Conservation (phyloP, 2,329 filamentous ascomycete genomes). For the Tolypocladium cylindrosporum region DNA sequence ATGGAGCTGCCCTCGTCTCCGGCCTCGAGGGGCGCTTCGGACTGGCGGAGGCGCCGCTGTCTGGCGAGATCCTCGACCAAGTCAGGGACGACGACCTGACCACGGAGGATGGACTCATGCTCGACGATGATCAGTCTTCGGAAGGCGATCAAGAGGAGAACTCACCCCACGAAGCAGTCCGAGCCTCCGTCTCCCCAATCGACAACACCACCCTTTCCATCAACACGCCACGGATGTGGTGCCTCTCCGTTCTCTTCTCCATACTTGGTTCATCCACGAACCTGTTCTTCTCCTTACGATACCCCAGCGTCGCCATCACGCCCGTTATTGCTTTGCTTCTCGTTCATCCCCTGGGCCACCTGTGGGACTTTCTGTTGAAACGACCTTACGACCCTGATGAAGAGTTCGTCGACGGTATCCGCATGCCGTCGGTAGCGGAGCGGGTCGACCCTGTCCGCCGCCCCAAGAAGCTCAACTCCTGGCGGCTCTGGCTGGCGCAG, state of each 20-base stretch:
- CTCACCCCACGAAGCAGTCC: slow-evolving; percentile 68
- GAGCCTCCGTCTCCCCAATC: slow-evolving; percentile 66
- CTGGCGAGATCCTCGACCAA: slow-evolving; percentile 34
- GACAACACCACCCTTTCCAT: slow-evolving; percentile 73
- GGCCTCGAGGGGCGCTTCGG: slow-evolving; percentile 45
- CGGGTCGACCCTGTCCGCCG: slow-evolving; percentile 8
- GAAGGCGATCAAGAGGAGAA: slow-evolving; percentile 49
- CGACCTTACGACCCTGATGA: slow-evolving; percentile 42
- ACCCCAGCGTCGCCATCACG: slow-evolving; percentile 82
- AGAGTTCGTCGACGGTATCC: slow-evolving; percentile 39
- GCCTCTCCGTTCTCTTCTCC: slow-evolving; percentile 67
- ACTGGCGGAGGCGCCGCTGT: slow-evolving; percentile 35
- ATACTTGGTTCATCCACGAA: slow-evolving; percentile 76
- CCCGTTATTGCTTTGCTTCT: slow-evolving; percentile 80
- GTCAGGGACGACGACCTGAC: slow-evolving; percentile 27
- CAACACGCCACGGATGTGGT: slow-evolving; percentile 83
- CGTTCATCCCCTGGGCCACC: slow-evolving; percentile 70
- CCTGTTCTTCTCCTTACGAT: slow-evolving; percentile 81
- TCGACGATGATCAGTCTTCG: slow-evolving; percentile 27
- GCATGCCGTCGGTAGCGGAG: slow-evolving; percentile 11
- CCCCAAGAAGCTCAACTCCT: slow-evolving; percentile 24
- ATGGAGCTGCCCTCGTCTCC: slow-evolving; percentile 38
- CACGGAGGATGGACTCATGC: slow-evolving; percentile 23
- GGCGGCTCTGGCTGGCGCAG: slow-evolving; percentile 68
- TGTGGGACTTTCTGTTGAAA: slow-evolving; percentile 70